Percentiles rank a stretch among this genome's conserved stretches.
Evolutionary conservation across 2,329 filamentous ascomycete species (phyloP).

Genomic region (Pleoardoris graminearum): DNA sequence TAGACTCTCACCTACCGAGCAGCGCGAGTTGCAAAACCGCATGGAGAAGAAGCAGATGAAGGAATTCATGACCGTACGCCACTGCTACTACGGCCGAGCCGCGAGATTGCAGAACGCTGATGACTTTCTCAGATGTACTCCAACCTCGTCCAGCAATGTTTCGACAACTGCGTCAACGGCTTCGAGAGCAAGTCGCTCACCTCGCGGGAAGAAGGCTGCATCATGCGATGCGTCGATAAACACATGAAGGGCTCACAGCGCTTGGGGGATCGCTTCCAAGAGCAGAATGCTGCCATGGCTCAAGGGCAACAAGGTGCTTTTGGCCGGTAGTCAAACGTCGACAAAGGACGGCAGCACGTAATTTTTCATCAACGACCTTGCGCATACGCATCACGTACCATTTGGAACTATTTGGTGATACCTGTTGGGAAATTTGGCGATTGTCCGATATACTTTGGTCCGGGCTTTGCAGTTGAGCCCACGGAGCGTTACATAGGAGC

Average conservation of each 20-base stretch:
- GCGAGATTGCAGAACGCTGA: conserved; percentile 1
- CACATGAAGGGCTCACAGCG: conserved; percentile 90
- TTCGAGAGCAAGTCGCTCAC: conserved; percentile 97
- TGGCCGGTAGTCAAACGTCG: conserved; percentile 42
- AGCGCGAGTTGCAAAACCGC: conserved; percentile 89
- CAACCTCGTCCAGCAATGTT: conserved; percentile 83
- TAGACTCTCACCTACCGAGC: conserved; percentile 76
- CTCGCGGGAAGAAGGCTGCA: conserved; percentile 84
- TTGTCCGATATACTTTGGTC: neutral
- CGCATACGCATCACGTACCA: neutral
- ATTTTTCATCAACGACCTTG: neutral
- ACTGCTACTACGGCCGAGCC: neutral
- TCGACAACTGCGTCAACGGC: conserved; percentile 95
- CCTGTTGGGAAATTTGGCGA: neutral
- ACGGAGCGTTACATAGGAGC: too few relatives aligned
- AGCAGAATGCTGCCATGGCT: conserved; percentile 70
- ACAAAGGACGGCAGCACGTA: neutral
- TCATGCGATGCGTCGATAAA: conserved; percentile 95
- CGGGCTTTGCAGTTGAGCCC: neutral
- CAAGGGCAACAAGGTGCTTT: conserved; percentile 58
- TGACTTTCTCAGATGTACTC: conserved; percentile 63
- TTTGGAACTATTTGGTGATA: neutral
- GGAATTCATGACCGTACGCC: conserved; percentile 92
- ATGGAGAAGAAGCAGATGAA: conserved; percentile 99
- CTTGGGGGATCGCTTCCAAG: conserved; percentile 86